Conservation (phyloP, 495 filamentous ascomycete genomes). For the Aspergillus olivimuriae region DNA sequence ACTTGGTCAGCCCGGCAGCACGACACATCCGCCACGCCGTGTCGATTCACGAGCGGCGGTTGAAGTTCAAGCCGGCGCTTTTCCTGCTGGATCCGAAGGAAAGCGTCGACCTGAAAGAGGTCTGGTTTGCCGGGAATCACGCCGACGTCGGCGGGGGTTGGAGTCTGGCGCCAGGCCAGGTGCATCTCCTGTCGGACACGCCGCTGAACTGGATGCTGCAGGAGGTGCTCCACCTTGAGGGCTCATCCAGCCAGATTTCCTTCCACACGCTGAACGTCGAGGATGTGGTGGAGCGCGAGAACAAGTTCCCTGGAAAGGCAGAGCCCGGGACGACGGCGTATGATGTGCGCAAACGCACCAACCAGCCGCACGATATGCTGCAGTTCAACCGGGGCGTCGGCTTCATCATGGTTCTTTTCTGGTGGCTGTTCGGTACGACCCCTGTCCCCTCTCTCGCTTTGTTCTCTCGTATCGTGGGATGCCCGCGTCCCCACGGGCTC, state of each 20-base stretch:
- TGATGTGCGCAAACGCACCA: constrained; percentile 1
- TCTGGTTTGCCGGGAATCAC: constrained; percentile 71
- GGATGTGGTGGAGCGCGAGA: constrained; percentile 1
- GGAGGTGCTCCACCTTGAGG: constrained; percentile 20
- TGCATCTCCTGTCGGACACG: constrained; percentile 25
- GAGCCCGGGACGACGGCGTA: constrained; percentile 3
- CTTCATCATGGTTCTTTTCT: constrained; percentile 5
- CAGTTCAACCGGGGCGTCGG: constrained; percentile 8
- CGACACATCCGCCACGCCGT: constrained; percentile 56
- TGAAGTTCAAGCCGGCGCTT: constrained; percentile 51
- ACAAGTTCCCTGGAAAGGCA: constrained; percentile 3
- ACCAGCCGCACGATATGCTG: constrained; percentile 14
- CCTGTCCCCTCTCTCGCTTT: neutral
- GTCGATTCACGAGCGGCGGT: constrained; percentile 59
- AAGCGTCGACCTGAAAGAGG: constrained; percentile 59
- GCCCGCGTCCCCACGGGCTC: no score
- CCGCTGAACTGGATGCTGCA: constrained; percentile 37
- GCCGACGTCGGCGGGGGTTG: constrained; percentile 72
- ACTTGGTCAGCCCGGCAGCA: constrained; percentile 32
- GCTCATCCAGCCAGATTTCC: constrained; percentile 9
- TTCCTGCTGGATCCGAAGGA: constrained; percentile 46
- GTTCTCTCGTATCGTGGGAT: neutral
- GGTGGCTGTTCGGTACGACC: constrained; percentile 13
- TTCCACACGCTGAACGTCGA: constrained; percentile 7
- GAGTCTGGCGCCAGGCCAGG: constrained; percentile 34